A percentile compares a stretch with the other conserved stretches of the same genome.
Evolutionary conservation across 2,329 filamentous ascomycete species (phyloP).

Genomic region (Apiospora kogelbergensis): DNA sequence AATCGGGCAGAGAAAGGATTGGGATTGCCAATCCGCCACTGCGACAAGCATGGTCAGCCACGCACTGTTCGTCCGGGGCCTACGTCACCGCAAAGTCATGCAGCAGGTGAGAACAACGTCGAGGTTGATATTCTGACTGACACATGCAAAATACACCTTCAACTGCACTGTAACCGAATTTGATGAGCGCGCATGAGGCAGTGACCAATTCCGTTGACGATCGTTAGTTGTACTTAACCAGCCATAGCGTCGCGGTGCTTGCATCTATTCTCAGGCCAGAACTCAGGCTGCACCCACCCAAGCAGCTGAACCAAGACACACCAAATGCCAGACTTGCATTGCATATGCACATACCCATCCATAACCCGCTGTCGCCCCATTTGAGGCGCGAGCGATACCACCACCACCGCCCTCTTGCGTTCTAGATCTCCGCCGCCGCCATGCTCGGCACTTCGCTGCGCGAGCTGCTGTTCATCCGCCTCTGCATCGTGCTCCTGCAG

Average conservation of each 20-base stretch:
- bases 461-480: conserved; percentile 46
- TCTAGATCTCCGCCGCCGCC: background rate
- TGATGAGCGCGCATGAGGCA: too few relatives aligned
- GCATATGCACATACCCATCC: background rate
- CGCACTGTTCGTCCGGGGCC: background rate
- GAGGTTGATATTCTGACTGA: too few relatives aligned
- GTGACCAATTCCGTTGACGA: too few relatives aligned
- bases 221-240: too few relatives aligned
- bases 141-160: background rate
- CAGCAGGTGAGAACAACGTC: background rate
- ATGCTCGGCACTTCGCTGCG: conserved; percentile 33
- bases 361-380: background rate
- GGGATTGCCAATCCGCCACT: background rate
- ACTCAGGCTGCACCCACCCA: too few relatives aligned
- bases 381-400: background rate
- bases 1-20: background rate
- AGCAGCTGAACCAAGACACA: too few relatives aligned
- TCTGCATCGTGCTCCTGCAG: conserved; percentile 42
- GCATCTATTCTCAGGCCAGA: too few relatives aligned
- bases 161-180: too few relatives aligned
- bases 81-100: background rate
- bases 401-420: background rate
- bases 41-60: background rate
- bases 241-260: too few relatives aligned
- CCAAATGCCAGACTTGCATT: too few relatives aligned